Evolutionary conservation across 1,284 basidiomycete genomes (phyloP), one percentile per base, ranked within the genome.

Genomic region (Trichosporon sp.): DNA sequence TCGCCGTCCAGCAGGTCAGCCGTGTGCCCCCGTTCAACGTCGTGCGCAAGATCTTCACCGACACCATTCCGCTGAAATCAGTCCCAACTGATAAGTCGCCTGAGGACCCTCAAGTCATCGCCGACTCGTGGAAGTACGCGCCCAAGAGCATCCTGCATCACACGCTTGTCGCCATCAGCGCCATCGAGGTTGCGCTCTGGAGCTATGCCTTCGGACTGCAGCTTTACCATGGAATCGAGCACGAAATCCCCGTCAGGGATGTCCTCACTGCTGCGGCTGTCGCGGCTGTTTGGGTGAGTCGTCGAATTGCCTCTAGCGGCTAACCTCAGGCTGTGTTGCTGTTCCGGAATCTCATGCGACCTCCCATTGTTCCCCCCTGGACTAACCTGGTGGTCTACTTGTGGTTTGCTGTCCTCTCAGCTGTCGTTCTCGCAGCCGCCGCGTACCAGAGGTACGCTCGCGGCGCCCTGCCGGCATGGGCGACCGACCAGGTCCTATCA

Each of bases 201-300:
- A 74, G 74, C 21, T 77, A 73, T 2, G 68, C 78, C 11, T 72
- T 79, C 12, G 82, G 79, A 14, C 71, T 66, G 56, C 61, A 74
- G 16, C 70, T 81, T 4, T 59, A 76, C 11, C 12, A 32, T 3
- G 72, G 74, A 2, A 66, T 68, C 12, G 54, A 73, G n/a, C 61
- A 37, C 10, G 71, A 31, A 40, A 65, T 8, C 1, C 21, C 35
- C 0, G 35, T n/a, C 8, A 32, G 6, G 35, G 66, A 46, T 21
- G 35, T 77, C 16, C 66, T 75, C 3, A 72, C 79, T 0, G 75
- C 72, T n/a, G 77, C 59, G 8, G 59, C 76, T 19, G 80, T 81
- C 76, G 74, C 79, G 3, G 12, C 79, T 1, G 76, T 81, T 21
- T 84, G 83, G 83, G 83, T 84, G 71, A 73, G 81, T 66, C 2